A percentile compares a stretch with the other conserved stretches of the same genome.
Evolutionary conservation across 768 basidiomycete genomes (phyloP).

Genomic region (Suillus paluster): DNA sequence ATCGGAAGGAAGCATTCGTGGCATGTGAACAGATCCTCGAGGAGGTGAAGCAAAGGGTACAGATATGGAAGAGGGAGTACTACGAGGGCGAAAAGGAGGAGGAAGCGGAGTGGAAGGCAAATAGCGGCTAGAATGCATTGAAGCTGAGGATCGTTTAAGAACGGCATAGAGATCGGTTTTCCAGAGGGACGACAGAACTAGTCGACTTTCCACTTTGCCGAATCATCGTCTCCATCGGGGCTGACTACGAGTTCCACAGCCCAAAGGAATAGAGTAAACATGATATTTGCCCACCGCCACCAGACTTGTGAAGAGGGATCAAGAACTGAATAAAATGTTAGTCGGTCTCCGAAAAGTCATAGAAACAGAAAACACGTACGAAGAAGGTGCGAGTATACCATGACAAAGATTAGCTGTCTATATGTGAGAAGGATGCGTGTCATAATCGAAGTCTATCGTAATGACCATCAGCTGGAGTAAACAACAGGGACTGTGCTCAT

Average conservation of each 20-base stretch:
- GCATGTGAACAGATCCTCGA: constrained; percentile 87
- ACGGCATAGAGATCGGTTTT: not conserved
- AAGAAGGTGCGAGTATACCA: constrained; percentile 85
- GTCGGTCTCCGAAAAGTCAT: not conserved
- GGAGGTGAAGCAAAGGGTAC: constrained; percentile 78
- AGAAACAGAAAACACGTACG: constrained; percentile 49
- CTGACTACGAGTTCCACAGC: constrained; percentile 80
- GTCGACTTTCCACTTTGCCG: constrained; percentile 82
- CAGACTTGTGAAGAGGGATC: constrained; percentile 91
- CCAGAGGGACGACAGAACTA: constrained; percentile 19
- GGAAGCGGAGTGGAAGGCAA: constrained; percentile 73
- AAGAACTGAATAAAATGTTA: constrained; percentile 56
- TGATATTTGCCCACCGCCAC: constrained; percentile 93
- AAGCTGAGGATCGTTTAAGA: constrained; percentile 7
- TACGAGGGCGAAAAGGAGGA: constrained; percentile 72
- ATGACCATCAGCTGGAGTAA: not conserved
- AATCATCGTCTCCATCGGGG: constrained; percentile 69
- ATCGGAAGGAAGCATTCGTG: constrained; percentile 79
- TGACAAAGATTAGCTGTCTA: constrained; percentile 82
- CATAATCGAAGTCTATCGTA: constrained; percentile 69
- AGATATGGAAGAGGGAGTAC: constrained; percentile 92
- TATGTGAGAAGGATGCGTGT: constrained; percentile 80
- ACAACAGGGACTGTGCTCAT: constrained; percentile 17
- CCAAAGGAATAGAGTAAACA: constrained; percentile 86
- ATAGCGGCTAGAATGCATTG: constrained; percentile 31